A percentile compares a stretch with the other conserved stretches of the same genome.
Conservation (phyloP, 805 yeast genomes). For the Kluyveromyces nonfermentans region DNA sequence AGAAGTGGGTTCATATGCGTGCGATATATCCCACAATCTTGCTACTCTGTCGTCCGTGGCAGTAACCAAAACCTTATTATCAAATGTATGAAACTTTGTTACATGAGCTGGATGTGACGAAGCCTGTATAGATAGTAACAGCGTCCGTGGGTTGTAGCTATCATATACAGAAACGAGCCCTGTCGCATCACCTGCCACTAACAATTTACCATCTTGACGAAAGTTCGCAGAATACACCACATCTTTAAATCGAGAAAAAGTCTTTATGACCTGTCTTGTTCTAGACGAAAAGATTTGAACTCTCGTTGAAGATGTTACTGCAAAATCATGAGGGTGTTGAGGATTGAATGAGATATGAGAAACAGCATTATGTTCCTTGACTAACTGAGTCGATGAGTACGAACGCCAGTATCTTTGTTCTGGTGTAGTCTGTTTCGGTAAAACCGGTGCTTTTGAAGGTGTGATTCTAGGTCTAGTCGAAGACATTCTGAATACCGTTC, state of each 20-base stretch:
- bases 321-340: constrained; percentile 78
- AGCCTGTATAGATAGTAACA: constrained; percentile 73
- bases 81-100: constrained; percentile 76
- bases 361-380: constrained; percentile 89
- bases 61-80: constrained; percentile 54
- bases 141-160: constrained; percentile 65
- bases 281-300: constrained; percentile 90
- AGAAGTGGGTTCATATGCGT: constrained; percentile 59
- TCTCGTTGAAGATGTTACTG: constrained; percentile 83
- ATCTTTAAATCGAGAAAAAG: constrained; percentile 81
- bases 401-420: constrained; percentile 94
- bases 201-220: constrained; percentile 80
- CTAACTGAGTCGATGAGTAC: constrained; percentile 73
- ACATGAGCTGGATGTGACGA: constrained; percentile 86
- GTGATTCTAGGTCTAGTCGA: constrained; percentile 56
- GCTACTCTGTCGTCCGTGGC: constrained; percentile 89
- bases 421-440: constrained; percentile 74
- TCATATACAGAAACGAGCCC: constrained; percentile 90
- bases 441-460: constrained; percentile 59
- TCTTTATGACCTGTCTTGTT: constrained; percentile 83
- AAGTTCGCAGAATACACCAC: constrained; percentile 88
- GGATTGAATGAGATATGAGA: constrained; percentile 86
- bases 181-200: constrained; percentile 92
- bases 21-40: constrained; percentile 81
- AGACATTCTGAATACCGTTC: constrained; percentile 44